Evolutionary conservation across 345 rosid genomes (phyloP).

Genomic region (Rhizophora mangle): DNA sequence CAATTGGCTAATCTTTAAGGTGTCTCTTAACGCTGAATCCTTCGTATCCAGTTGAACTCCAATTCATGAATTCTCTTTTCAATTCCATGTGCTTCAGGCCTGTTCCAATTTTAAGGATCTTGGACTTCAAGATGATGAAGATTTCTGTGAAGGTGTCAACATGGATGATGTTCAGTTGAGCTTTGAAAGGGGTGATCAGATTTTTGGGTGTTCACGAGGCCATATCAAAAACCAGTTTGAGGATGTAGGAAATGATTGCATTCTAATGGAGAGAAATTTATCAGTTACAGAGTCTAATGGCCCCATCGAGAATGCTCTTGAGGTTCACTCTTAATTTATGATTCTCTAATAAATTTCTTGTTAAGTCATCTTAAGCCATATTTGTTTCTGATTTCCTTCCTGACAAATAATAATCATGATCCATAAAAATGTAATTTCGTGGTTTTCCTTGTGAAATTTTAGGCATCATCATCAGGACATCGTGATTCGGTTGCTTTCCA

Average conservation of each 20-base stretch:
- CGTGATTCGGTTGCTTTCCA: constrained; percentile 41
- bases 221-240: constrained; percentile 34
- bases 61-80: background rate
- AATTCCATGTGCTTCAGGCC: constrained; percentile 27
- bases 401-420: too few species aligned
- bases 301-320: constrained; percentile 41
- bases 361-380: background rate
- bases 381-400: background rate
- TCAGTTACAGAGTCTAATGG: constrained; percentile 41
- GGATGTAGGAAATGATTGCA: constrained; percentile 36
- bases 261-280: constrained; percentile 41
- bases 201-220: constrained; percentile 39
- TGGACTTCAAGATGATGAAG: constrained; percentile 43
- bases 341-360: constrained; percentile 1
- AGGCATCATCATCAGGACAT: constrained; percentile 55
- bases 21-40: background rate
- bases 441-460: constrained; percentile 13
- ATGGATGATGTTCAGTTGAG: constrained; percentile 48
- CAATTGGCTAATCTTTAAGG: background rate
- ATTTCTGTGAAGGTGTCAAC: constrained; percentile 53
- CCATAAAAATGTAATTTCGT: too few species aligned
- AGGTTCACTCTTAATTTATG: constrained; percentile 32
- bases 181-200: constrained; percentile 48
- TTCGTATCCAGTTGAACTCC: background rate
- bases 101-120: constrained; percentile 36